Evolutionary conservation across 2,329 filamentous ascomycete genomes (phyloP).

Genomic region (Waltergamsia citrina): DNA sequence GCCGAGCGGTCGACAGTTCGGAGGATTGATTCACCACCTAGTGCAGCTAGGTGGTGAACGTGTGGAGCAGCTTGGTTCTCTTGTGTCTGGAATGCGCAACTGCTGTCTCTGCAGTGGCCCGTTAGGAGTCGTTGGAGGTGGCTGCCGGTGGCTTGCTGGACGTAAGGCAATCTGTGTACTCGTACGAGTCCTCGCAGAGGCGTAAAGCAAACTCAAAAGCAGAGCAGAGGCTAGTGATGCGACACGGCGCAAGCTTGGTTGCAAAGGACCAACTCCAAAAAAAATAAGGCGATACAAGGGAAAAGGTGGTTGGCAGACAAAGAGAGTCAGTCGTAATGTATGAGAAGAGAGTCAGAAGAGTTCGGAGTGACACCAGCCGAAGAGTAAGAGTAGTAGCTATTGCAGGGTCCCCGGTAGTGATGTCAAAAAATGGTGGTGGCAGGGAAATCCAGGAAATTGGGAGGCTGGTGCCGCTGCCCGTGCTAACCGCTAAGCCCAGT

Average conservation of each 20-base stretch:
- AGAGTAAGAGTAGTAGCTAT: neutral
- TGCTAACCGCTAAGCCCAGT: no score
- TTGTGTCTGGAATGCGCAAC: conserved; percentile 1
- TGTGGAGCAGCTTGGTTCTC: neutral
- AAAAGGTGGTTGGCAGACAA: neutral
- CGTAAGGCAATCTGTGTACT: no score
- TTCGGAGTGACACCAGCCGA: neutral
- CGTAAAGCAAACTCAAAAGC: neutral
- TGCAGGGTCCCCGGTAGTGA: neutral
- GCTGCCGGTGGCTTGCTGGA: neutral
- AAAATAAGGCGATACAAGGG: neutral
- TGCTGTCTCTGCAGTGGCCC: neutral
- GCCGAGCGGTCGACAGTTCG: conserved; percentile 38
- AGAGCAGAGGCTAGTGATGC: conserved; percentile 1
- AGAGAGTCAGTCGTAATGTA: neutral
- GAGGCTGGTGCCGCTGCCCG: conserved; percentile 7
- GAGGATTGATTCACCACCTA: conserved; percentile 26
- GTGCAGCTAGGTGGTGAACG: conserved; percentile 1
- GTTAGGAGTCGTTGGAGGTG: neutral
- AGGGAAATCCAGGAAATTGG: conserved; percentile 6
- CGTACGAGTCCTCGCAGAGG: no score
- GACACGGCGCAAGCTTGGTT: neutral
- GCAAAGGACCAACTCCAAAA: conserved; percentile 1
- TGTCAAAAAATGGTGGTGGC: conserved; percentile 9
- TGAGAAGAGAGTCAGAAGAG: neutral